Percentiles rank a stretch among this genome's conserved stretches.
Conservation (phyloP, 2,329 filamentous ascomycete genomes). For the Colletotrichum lindemuthianum region DNA sequence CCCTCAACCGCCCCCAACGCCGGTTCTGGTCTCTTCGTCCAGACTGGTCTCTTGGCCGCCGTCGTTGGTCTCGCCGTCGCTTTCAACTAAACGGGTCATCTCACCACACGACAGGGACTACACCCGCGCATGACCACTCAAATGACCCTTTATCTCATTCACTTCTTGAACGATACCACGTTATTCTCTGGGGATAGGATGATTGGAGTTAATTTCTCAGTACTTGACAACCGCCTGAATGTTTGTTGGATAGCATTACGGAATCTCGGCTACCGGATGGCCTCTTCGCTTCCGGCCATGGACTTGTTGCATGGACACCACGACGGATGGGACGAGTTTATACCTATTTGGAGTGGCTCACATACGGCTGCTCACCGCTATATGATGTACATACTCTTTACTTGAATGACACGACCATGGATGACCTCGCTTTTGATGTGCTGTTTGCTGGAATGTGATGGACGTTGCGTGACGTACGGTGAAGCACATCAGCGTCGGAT, state of each 20-base stretch:
- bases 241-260: slow-evolving; percentile 17
- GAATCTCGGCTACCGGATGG: slow-evolving; percentile 34
- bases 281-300: slow-evolving; percentile 33
- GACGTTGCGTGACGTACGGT: neutral
- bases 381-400: slow-evolving; percentile 34
- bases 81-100: slow-evolving; percentile 40
- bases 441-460: slow-evolving; percentile 12
- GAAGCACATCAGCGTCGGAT: neutral
- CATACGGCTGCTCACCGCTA: slow-evolving; percentile 26
- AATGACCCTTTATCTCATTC: slow-evolving; percentile 34
- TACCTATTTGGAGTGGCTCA: slow-evolving; percentile 26
- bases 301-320: slow-evolving; percentile 19
- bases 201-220: slow-evolving; percentile 39
- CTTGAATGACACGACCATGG: slow-evolving; percentile 33
- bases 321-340: slow-evolving; percentile 26
- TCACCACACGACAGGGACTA: slow-evolving; percentile 38
- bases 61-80: slow-evolving; percentile 52
- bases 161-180: slow-evolving; percentile 33
- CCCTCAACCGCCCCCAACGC: slow-evolving; percentile 44
- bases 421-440: slow-evolving; percentile 26
- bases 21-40: slow-evolving; percentile 47
- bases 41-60: slow-evolving; percentile 52
- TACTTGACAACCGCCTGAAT: slow-evolving; percentile 10
- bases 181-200: slow-evolving; percentile 41
- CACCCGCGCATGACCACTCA: neutral